Conservation (phyloP, 108 stramenopile species). For the Bacterosira constricta region DNA sequence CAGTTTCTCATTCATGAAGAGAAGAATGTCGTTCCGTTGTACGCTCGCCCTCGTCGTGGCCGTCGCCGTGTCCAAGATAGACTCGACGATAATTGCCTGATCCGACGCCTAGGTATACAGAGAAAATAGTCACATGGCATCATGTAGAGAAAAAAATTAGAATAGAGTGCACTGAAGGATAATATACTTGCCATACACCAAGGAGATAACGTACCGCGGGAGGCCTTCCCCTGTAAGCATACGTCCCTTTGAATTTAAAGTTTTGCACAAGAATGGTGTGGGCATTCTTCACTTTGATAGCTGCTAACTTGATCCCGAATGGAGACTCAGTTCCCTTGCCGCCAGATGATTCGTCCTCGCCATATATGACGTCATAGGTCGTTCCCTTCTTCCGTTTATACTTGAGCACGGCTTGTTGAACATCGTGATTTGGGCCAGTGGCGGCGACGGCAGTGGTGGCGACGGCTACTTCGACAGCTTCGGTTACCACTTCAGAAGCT, state of each 20-base stretch:
- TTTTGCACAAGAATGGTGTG: background rate
- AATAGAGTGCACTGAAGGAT: no score
- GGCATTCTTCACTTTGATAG: background rate
- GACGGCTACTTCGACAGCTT: no score
- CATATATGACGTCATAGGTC: background rate
- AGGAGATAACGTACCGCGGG: no score
- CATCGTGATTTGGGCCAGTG: no score
- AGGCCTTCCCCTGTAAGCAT: background rate
- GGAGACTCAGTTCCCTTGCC: background rate
- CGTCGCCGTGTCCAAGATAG: background rate
- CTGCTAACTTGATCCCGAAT: background rate
- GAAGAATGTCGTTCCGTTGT: background rate
- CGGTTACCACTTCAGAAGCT: no score
- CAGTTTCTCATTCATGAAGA: slow-evolving; percentile 1
- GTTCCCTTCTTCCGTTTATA: background rate
- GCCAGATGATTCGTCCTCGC: background rate
- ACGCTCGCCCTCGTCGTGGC: background rate
- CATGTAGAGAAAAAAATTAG: no score
- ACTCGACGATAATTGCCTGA: background rate
- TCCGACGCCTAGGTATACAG: no score
- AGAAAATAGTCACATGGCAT: no score
- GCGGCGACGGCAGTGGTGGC: no score
- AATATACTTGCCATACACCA: no score
- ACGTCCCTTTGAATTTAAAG: background rate
- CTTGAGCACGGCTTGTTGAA: background rate